Percentiles rank a stretch among this genome's conserved stretches.
Evolutionary conservation across 345 rosid genomes (phyloP).

Genomic region (Populus tremula): DNA sequence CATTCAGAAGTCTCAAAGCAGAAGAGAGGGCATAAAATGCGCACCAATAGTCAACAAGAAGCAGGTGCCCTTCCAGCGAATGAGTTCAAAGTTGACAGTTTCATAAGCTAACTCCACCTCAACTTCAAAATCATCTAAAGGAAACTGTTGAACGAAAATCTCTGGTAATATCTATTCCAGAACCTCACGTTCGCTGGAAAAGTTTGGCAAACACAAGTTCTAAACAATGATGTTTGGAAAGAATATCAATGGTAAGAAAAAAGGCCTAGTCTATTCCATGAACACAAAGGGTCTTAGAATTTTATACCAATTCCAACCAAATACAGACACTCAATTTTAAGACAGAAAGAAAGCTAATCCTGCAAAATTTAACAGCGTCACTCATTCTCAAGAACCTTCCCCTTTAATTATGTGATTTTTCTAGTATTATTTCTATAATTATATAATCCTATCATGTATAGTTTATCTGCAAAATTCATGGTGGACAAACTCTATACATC

Average conservation of each 20-base stretch:
- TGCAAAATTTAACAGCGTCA: slow-evolving; percentile 47
- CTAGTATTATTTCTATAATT: slow-evolving; percentile 24
- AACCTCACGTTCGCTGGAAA: neutral
- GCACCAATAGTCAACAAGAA: neutral
- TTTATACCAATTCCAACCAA: slow-evolving; percentile 23
- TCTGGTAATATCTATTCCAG: neutral
- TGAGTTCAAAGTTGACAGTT: neutral
- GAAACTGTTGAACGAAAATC: neutral
- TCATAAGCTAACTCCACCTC: neutral
- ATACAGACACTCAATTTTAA: slow-evolving; percentile 36
- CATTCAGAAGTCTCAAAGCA: neutral
- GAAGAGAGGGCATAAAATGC: neutral
- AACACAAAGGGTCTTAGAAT: slow-evolving; percentile 30
- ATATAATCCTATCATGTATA: slow-evolving; percentile 47
- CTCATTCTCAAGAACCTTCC: slow-evolving; percentile 33
- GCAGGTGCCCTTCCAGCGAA: neutral
- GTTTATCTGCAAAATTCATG: slow-evolving; percentile 61
- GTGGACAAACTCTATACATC: slow-evolving; percentile 47
- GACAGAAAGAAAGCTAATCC: slow-evolving; percentile 45
- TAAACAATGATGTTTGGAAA: neutral
- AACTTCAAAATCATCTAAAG: slow-evolving; percentile 2
- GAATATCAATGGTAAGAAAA: slow-evolving; percentile 8
- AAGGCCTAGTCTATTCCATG: slow-evolving; percentile 25
- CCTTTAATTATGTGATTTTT: slow-evolving; percentile 34
- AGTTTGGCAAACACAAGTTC: neutral